A percentile compares a stretch with the other conserved stretches of the same genome.
These are phyloP conservation scores for Apiotrichum sp. DNA, from an alignment of 1,284 basidiomycete species.

Conservation along the genomic window DNA sequence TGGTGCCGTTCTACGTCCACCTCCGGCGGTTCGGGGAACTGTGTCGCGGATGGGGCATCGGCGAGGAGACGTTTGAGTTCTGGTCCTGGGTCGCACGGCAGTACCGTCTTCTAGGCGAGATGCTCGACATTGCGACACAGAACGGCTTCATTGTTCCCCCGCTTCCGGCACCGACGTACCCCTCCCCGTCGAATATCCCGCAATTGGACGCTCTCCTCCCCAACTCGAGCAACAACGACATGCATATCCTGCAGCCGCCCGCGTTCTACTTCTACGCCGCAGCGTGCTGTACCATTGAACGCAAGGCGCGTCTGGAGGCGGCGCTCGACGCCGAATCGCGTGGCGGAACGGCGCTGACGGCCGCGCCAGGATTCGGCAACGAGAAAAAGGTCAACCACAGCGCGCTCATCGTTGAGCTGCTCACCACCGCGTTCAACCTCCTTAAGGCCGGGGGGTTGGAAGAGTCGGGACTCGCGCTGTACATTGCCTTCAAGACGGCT, in stretches of 20 bases:
- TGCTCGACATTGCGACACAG: slow-evolving; percentile 71
- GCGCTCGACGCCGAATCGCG: slow-evolving; percentile 54
- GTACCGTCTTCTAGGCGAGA: slow-evolving; percentile 82
- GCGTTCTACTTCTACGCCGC: slow-evolving; percentile 87
- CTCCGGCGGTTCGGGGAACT: slow-evolving; percentile 79
- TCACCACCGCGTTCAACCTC: slow-evolving; percentile 81
- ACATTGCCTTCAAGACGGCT: slow-evolving; percentile 79
- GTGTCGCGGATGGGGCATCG: slow-evolving; percentile 89
- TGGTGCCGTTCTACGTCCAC: slow-evolving; percentile 76
- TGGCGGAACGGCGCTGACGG: slow-evolving; percentile 23
- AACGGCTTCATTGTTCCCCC: slow-evolving; percentile 48
- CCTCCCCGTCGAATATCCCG: slow-evolving; percentile 42
- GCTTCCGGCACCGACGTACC: slow-evolving; percentile 6
- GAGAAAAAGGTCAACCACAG: slow-evolving; percentile 86
- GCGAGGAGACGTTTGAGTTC: slow-evolving; percentile 92
- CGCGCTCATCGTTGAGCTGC: slow-evolving; percentile 73
- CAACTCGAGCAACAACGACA: slow-evolving; percentile 39
- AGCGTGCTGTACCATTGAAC: slow-evolving; percentile 69
- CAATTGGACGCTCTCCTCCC: slow-evolving; percentile 32
- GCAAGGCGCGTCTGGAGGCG: slow-evolving; percentile 61
- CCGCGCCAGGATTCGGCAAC: slow-evolving; percentile 57
- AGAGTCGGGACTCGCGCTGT: slow-evolving; percentile 67
- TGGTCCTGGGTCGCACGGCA: slow-evolving; percentile 95
- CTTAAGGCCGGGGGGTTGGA: slow-evolving; percentile 60
- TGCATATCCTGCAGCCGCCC: slow-evolving; percentile 68